Evolutionary conservation across 2,329 filamentous ascomycete genomes (phyloP).

Genomic region (Akanthomyces lecanii): DNA sequence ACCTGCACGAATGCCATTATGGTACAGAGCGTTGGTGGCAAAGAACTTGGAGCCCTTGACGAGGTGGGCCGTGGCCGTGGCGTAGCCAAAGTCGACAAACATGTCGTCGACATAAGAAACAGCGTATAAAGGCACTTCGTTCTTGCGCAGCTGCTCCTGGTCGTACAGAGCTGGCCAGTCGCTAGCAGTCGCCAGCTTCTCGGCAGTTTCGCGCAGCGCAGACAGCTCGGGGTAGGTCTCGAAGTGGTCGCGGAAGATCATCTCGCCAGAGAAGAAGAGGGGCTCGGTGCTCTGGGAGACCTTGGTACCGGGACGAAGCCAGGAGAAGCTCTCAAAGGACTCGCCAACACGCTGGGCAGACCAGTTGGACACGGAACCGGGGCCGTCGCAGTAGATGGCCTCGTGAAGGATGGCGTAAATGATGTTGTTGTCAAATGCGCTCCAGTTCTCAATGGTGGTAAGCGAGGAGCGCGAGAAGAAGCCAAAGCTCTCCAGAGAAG

Average conservation of each 20-base stretch:
- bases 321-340: constrained; percentile 42
- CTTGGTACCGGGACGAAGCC: constrained; percentile 40
- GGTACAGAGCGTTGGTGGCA: constrained; percentile 82
- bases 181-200: constrained; percentile 62
- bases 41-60: constrained; percentile 77
- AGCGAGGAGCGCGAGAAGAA: constrained; percentile 70
- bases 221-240: constrained; percentile 72
- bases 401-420: constrained; percentile 89
- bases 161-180: constrained; percentile 79
- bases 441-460: constrained; percentile 60
- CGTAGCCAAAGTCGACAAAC: constrained; percentile 79
- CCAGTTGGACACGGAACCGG: constrained; percentile 64
- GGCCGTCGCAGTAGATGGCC: constrained; percentile 74
- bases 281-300: constrained; percentile 37
- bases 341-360: constrained; percentile 63
- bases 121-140: constrained; percentile 81
- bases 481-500: constrained; percentile 73
- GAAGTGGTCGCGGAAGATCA: constrained; percentile 85
- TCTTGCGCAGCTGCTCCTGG: constrained; percentile 64
- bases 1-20: constrained; percentile 72
- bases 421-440: constrained; percentile 69
- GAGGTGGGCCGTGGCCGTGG: constrained; percentile 66
- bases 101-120: constrained; percentile 83
- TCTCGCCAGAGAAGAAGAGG: constrained; percentile 84
- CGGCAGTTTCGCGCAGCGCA: constrained; percentile 63